Base-by-base conservation (phyloP, 768 basidiomycete species). In the Termitomyces sp. region DNA sequence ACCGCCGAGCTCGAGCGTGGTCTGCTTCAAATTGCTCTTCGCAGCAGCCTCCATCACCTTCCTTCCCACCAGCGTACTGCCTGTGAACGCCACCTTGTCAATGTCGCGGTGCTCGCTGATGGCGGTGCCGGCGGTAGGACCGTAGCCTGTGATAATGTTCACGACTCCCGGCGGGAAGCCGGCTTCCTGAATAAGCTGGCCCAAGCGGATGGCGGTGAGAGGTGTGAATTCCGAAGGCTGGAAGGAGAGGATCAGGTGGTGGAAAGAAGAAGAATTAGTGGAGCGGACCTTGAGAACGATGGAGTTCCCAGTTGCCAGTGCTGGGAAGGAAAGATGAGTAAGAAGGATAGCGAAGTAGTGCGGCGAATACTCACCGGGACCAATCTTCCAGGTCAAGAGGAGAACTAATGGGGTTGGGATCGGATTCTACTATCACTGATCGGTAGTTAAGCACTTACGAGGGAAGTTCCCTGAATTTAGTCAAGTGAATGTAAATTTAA, bases 201-300 rank as follows among this genome's bases (percentile, higher is more conserved):
- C 71, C 60, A 85, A 66, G 32, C 76, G 75, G 53, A 92, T 71
- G 13, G 88, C 88, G 6, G 85, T 82, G 36, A 90, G 70, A 12
- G 90, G 88, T 0, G 90, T 91, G 60, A 90, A 76, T 64, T 92
- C 90, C 1, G 90, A 91, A 8, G 90, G 86, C 74, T 89, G 46
- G 24, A 27, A 39, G 29, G 36, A 9, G 4, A 7, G 14, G 14
- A 22, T 56, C 34, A 57, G 54, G 22, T 37, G 46, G 20, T 46
- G n/a, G 1, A 13, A 22, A 12, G 1, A 14, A 29, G 20, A 18
- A 24, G n/a, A 3, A 13, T 42, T 24, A 32, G 8, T 32, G 36
- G 24, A n/a, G 4, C 46, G 16, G 10, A 72, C 72, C 68, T 82
- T 94, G 65, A 94, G 74, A 57, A 95, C 76, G 60, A 94, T 76